phyloP scores from a whole-genome alignment of 2,329 filamentous ascomycete genomes.

The Periglandula ipomoeae region DNA sequence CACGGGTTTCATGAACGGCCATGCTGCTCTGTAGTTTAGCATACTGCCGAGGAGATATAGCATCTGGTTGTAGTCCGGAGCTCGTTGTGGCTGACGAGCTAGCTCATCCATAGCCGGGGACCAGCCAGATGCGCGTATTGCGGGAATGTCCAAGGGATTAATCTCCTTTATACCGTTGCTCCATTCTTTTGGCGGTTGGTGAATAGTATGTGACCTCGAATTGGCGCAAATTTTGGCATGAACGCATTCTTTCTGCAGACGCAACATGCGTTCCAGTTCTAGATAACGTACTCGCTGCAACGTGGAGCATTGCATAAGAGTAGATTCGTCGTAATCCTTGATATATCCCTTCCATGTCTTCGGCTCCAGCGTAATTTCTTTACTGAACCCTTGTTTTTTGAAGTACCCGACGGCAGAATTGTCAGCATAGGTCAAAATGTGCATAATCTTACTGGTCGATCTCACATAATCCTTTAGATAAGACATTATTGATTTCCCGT shows the following conservation, averaged over 20 bases:
- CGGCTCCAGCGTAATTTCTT: constrained; percentile 88
- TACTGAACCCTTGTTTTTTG: constrained; percentile 98
- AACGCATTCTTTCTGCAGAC: constrained; percentile 95
- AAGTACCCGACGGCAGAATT: constrained; percentile 99
- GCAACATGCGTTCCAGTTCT: constrained; percentile 82
- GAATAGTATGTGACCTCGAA: constrained; percentile 79
- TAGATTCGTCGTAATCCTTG: constrained; percentile 98
- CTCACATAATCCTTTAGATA: constrained; percentile 98
- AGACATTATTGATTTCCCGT: constrained; percentile 95
- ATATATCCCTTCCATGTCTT: constrained; percentile 99
- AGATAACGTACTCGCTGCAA: constrained; percentile 90
- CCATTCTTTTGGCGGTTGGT: constrained; percentile 80
- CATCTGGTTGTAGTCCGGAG: constrained; percentile 91
- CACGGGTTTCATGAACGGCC: constrained; percentile 91
- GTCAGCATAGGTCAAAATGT: constrained; percentile 96
- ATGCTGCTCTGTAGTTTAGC: constrained; percentile 85
- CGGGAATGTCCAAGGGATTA: constrained; percentile 76
- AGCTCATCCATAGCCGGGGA: constrained; percentile 96
- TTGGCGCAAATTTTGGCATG: constrained; percentile 91
- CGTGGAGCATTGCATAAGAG: constrained; percentile 99
- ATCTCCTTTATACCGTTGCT: constrained; percentile 64
- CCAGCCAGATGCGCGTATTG: constrained; percentile 90
- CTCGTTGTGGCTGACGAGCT: constrained; percentile 86
- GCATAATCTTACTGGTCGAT: constrained; percentile 92
- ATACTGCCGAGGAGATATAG: constrained; percentile 88